These are phyloP conservation scores for Halophytophthora batemanensis DNA, from an alignment of 352 stramenopile genomes.

Conservation along the genomic window DNA sequence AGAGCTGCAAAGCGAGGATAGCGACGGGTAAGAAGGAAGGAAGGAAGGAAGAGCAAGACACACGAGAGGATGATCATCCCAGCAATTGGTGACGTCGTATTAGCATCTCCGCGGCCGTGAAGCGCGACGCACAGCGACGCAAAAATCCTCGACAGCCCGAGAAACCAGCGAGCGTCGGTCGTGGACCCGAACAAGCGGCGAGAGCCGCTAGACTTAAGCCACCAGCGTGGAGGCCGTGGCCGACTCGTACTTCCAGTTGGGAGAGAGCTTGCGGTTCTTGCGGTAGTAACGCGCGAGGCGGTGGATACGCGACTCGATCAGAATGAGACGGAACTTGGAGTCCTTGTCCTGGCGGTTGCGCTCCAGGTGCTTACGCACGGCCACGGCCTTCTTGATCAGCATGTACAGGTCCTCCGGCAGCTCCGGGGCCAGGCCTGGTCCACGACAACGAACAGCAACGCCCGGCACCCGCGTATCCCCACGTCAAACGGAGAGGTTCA, in stretches of 20 bases:
- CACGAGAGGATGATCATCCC: constrained; percentile 30
- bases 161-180: no score
- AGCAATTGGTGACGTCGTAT: constrained; percentile 33
- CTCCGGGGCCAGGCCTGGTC: constrained; percentile 94
- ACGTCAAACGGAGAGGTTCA: constrained; percentile 72
- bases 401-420: constrained; percentile 99
- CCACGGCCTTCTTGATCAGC: constrained; percentile 99
- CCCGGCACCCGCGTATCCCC: constrained; percentile 79
- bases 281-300: constrained; percentile 98
- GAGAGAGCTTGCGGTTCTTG: constrained; percentile 97
- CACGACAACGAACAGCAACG: constrained; percentile 7
- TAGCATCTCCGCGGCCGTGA: no score
- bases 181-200: constrained; percentile 24
- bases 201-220: constrained; percentile 86
- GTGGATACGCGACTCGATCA: constrained; percentile 99
- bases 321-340: constrained; percentile 99
- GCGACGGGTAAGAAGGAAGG: neutral
- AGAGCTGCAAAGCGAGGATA: no score
- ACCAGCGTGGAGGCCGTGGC: constrained; percentile 98
- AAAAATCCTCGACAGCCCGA: no score
- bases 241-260: constrained; percentile 99
- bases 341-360: constrained; percentile 99
- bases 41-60: neutral
- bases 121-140: no score
- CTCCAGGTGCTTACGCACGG: constrained; percentile 99